These are phyloP conservation scores for Microbotryum lychnidis-dioicae DNA, from an alignment of 1,284 basidiomycete genomes.

Conservation along the genomic window DNA sequence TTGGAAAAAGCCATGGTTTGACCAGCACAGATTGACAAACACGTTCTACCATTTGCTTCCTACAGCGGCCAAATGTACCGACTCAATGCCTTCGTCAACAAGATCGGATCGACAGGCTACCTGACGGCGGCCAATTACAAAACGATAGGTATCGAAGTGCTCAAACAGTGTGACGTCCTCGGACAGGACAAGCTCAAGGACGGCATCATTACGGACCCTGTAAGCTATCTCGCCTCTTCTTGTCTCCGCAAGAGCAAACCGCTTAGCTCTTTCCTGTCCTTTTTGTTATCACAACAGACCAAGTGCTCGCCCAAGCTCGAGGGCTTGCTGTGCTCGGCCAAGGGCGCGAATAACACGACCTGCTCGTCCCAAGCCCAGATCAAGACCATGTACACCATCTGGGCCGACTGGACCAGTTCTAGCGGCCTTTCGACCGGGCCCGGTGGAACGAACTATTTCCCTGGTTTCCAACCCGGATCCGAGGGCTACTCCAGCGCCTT, in stretches of 20 bases:
- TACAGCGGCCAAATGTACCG: slow-evolving; percentile 12
- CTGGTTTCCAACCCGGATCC: slow-evolving; percentile 28
- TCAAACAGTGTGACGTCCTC: slow-evolving; percentile 34
- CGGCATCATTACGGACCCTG: slow-evolving; percentile 32
- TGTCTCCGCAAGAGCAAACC: too few relatives aligned
- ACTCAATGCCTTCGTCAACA: slow-evolving; percentile 30
- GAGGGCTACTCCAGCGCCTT: slow-evolving; percentile 16
- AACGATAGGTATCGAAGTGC: slow-evolving; percentile 27
- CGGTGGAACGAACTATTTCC: slow-evolving; percentile 20
- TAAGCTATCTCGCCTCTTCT: too few relatives aligned
- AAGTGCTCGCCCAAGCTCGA: slow-evolving; percentile 27
- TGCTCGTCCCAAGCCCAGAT: slow-evolving; percentile 25
- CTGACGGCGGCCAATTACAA: slow-evolving; percentile 19
- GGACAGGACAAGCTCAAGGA: slow-evolving; percentile 34
- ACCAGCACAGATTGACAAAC: too few relatives aligned
- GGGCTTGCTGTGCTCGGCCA: slow-evolving; percentile 13
- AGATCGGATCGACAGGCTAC: slow-evolving; percentile 9
- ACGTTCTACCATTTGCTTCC: too few relatives aligned
- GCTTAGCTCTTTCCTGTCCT: too few relatives aligned
- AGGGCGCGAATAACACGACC: slow-evolving; percentile 11
- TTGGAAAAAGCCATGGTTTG: slow-evolving; percentile 7
- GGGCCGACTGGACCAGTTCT: slow-evolving; percentile 12
- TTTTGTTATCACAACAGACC: too few relatives aligned
- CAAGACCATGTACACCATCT: slow-evolving; percentile 27
- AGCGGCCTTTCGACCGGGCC: not conserved